phyloP scores from a whole-genome alignment of 768 basidiomycete genomes.

The Mycena capillaripes region DNA sequence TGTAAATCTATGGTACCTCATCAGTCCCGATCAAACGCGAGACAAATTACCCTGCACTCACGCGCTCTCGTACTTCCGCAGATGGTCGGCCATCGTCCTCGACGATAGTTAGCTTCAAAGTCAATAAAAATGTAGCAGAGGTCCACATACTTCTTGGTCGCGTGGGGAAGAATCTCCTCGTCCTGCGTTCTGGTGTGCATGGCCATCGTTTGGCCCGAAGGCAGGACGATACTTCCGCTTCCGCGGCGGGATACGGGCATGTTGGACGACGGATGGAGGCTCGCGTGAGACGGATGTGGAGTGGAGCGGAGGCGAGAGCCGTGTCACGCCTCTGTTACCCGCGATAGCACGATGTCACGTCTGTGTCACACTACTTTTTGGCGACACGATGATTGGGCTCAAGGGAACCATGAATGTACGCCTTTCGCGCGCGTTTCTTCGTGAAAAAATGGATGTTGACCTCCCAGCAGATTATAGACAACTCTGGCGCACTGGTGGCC shows the following conservation, averaged over 20 bases:
- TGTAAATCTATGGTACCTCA: conserved; percentile 70
- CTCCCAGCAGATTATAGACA: conserved; percentile 91
- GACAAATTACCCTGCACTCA: conserved; percentile 57
- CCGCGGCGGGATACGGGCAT: conserved; percentile 84
- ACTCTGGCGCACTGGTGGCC: conserved; percentile 93
- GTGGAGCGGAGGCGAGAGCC: too few relatives aligned
- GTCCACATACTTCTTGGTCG: conserved; percentile 85
- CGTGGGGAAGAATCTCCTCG: conserved; percentile 91
- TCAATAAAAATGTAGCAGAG: not conserved
- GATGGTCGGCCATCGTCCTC: conserved; percentile 95
- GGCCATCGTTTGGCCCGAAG: conserved; percentile 84
- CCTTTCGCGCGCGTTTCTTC: conserved; percentile 15
- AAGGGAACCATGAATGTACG: conserved; percentile 91
- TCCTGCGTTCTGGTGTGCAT: conserved; percentile 91
- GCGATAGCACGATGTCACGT: not conserved
- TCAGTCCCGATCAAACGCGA: conserved; percentile 20
- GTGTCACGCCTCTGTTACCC: too few relatives aligned
- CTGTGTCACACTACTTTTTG: not conserved
- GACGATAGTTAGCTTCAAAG: conserved; percentile 8
- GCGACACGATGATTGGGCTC: conserved; percentile 90
- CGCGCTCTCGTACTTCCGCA: conserved; percentile 91
- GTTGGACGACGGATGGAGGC: not conserved
- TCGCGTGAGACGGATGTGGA: not conserved
- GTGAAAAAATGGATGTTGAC: conserved; percentile 5
- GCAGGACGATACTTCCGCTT: conserved; percentile 80